These are phyloP conservation scores for Sporothrix euskadiensis DNA, from an alignment of 2,329 filamentous ascomycete genomes.

Conservation along the genomic window DNA sequence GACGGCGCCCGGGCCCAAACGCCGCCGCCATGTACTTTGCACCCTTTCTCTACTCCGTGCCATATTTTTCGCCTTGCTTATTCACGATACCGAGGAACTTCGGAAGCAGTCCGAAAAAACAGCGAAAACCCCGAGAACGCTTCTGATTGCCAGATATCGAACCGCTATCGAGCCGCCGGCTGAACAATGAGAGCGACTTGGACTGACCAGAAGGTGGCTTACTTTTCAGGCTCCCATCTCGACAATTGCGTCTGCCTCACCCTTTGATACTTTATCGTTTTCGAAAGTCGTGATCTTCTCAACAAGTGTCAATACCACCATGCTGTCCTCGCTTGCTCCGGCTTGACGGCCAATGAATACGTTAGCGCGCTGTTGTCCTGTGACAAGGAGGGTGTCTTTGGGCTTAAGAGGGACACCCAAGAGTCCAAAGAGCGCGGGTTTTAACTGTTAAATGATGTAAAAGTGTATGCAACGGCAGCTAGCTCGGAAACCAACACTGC, in stretches of 20 bases:
- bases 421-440: slow-evolving; percentile 10
- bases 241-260: background rate
- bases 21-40: background rate
- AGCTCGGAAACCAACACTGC: background rate
- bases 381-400: slow-evolving; percentile 8
- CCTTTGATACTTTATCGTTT: background rate
- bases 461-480: background rate
- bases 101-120: background rate
- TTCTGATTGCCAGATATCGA: slow-evolving; percentile 16
- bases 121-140: background rate
- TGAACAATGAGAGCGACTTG: background rate
- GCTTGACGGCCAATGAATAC: background rate
- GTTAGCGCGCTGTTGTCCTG: background rate
- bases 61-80: slow-evolving; percentile 14
- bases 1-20: background rate
- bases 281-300: background rate
- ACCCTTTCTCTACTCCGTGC: background rate
- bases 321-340: background rate
- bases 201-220: background rate
- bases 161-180: slow-evolving; percentile 11
- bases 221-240: background rate
- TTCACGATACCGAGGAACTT: slow-evolving; percentile 16
- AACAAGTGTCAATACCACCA: background rate
- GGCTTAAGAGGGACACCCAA: background rate
- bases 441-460: background rate